phyloP scores from a whole-genome alignment of 2,329 filamentous ascomycete species.

The Corynespora cassiicola region DNA sequence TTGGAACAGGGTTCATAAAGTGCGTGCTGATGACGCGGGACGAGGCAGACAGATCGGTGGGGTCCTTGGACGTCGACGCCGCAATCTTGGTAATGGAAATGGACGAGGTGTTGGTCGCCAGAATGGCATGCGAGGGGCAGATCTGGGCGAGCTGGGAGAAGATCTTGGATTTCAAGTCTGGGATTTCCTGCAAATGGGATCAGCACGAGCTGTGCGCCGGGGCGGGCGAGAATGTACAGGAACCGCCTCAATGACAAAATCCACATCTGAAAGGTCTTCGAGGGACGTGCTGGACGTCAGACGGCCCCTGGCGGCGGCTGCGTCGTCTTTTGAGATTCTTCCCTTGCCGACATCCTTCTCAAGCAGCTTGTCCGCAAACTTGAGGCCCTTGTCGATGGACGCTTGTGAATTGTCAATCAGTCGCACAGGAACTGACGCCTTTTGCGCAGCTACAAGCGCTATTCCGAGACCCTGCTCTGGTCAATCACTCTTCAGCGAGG shows the following conservation, averaged over 20 bases:
- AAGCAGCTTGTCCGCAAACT: slow-evolving; percentile 93
- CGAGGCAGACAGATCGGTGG: slow-evolving; percentile 79
- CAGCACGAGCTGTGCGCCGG: slow-evolving; percentile 4
- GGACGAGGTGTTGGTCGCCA: slow-evolving; percentile 98
- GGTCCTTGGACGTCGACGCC: slow-evolving; percentile 79
- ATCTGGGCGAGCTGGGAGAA: slow-evolving; percentile 83
- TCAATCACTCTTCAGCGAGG: slow-evolving; percentile 22
- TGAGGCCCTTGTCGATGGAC: slow-evolving; percentile 85
- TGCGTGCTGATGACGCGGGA: slow-evolving; percentile 94
- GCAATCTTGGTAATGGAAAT: slow-evolving; percentile 98
- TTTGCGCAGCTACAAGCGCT: slow-evolving; percentile 89
- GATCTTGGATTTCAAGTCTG: slow-evolving; percentile 84
- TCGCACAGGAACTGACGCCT: slow-evolving; percentile 81
- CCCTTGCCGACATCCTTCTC: slow-evolving; percentile 91
- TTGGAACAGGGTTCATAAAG: slow-evolving; percentile 98
- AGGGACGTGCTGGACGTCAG: slow-evolving; percentile 75
- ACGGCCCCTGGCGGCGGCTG: slow-evolving; percentile 73
- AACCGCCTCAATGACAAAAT: slow-evolving; percentile 98
- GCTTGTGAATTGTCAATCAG: slow-evolving; percentile 84
- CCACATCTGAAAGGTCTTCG: slow-evolving; percentile 78
- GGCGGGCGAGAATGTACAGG: slow-evolving; percentile 54
- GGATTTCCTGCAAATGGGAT: slow-evolving; percentile 67
- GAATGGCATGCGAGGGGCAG: slow-evolving; percentile 82
- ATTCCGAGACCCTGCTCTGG: slow-evolving; percentile 82
- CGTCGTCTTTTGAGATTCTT: slow-evolving; percentile 81